Evolutionary conservation across 805 yeast species (phyloP), one percentile per base, ranked within the genome.

Genomic region (Sporopachydermia lactativora): DNA sequence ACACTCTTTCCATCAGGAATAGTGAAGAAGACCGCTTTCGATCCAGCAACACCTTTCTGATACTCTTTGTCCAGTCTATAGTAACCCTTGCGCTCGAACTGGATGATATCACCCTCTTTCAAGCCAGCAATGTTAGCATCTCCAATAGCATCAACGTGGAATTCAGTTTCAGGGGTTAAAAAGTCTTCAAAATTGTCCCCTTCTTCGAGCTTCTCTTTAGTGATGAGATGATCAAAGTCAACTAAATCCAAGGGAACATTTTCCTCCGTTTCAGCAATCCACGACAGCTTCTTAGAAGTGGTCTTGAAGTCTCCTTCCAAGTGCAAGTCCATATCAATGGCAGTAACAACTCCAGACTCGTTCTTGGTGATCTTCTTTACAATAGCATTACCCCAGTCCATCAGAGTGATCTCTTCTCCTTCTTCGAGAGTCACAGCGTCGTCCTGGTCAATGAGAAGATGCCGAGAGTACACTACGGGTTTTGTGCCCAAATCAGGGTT

Each of bases 331-430:
- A 85, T 95, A 41, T 74, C 80, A 46, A 89, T 65, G 3, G 78
- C 65, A 38, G 66, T 68, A 42, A 81, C 81, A 34, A 66, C 47
- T 39, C 60, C 66, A 36, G 58, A 59, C 38, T 61, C 71, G 47
- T 75, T 77, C 58, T 73, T 77, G 57, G 63, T 64, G 55, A 88
- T 71, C 58, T 75, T 74, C 49, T 80, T 73, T 49, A 88, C 66
- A 49, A 89, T 81, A 43, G 77, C 81, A 59, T 89, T 89, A 71
- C 96, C 97, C 97, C 97, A 89, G 64, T 89, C 96, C 97, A 89
- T 89, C 54, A 89, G 73, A n/a, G 97, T 89, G 47, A 88, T 69
- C 66, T 89, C 97, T 65, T 89, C 97, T 48, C 81, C 83, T 36
- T 76, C 89, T 49, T 70, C 75, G 45, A 79, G 67, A 37, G 88